A percentile compares a stretch with the other conserved stretches of the same genome.
phyloP scores from a whole-genome alignment of 306 rosid species.

The Cucurbita argyrosperma region DNA sequence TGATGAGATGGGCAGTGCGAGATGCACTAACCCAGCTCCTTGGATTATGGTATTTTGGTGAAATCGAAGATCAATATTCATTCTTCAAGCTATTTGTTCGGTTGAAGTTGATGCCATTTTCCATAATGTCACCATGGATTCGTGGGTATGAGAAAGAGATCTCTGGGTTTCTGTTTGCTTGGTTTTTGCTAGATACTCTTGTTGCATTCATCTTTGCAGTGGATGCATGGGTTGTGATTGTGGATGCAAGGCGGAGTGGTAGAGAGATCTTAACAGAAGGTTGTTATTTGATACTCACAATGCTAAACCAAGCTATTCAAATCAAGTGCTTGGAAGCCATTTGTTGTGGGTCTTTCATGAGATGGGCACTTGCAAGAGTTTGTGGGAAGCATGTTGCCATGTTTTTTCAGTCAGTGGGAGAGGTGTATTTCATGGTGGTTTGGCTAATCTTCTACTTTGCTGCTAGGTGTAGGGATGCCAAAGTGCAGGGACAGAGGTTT shows the following conservation, averaged over 20 bases:
- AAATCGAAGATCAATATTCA: slow-evolving; percentile 89
- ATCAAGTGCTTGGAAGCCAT: slow-evolving; percentile 69
- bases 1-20: slow-evolving; percentile 95
- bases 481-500: slow-evolving; percentile 47
- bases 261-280: slow-evolving; percentile 90
- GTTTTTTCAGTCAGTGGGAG: slow-evolving; percentile 70
- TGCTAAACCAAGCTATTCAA: slow-evolving; percentile 66
- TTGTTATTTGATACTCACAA: slow-evolving; percentile 53
- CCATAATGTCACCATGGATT: slow-evolving; percentile 82
- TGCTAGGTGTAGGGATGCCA: slow-evolving; percentile 58
- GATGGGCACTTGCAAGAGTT: slow-evolving; percentile 38
- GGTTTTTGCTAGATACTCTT: slow-evolving; percentile 62
- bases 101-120: slow-evolving; percentile 92
- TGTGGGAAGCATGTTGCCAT: slow-evolving; percentile 49
- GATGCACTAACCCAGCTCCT: slow-evolving; percentile 92
- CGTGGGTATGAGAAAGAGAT: slow-evolving; percentile 77
- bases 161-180: slow-evolving; percentile 58
- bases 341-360: slow-evolving; percentile 51
- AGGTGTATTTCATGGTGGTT: slow-evolving; percentile 84
- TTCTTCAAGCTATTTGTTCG: slow-evolving; percentile 87
- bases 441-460: slow-evolving; percentile 81
- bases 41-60: slow-evolving; percentile 91
- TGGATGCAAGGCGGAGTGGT: slow-evolving; percentile 75
- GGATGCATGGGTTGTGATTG: slow-evolving; percentile 94
- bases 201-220: slow-evolving; percentile 67